Percentiles rank a stretch among this genome's conserved stretches.
These are phyloP conservation scores for Byssochlamys sp. DNA, from an alignment of 2,329 filamentous ascomycete genomes.

Conservation along the genomic window DNA sequence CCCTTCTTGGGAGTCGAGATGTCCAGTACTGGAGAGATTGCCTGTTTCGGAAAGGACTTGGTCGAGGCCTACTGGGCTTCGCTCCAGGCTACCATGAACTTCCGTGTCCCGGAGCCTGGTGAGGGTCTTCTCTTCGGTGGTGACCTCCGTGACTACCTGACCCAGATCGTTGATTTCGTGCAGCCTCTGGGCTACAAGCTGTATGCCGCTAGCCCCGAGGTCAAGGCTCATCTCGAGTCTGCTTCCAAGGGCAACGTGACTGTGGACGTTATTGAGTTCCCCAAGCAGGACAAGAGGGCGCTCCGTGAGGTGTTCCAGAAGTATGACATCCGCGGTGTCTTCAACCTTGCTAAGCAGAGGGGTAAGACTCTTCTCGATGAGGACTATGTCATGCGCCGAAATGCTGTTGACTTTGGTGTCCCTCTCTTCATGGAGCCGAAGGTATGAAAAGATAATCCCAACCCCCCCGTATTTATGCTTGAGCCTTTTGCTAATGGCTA, in stretches of 20 bases:
- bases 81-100: conserved; percentile 96
- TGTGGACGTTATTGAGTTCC: conserved; percentile 92
- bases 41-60: conserved; percentile 92
- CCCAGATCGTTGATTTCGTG: conserved; percentile 74
- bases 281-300: conserved; percentile 87
- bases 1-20: conserved; percentile 98
- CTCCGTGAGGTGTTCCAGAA: conserved; percentile 92
- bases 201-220: conserved; percentile 68
- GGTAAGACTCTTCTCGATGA: conserved; percentile 79
- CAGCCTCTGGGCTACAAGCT: conserved; percentile 88
- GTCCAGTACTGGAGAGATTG: conserved; percentile 93
- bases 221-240: conserved; percentile 75
- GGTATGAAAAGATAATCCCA: conserved; percentile 47
- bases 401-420: conserved; percentile 95
- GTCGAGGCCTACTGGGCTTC: conserved; percentile 97
- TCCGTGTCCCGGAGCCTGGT: conserved; percentile 86
- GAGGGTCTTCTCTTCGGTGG: conserved; percentile 93
- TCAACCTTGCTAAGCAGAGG: conserved; percentile 79
- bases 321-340: conserved; percentile 89
- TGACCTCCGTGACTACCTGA: conserved; percentile 61
- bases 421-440: conserved; percentile 97
- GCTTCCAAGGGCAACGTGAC: conserved; percentile 55
- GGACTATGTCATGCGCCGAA: conserved; percentile 96
- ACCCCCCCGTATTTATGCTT: not conserved
- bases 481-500: not conserved